Evolutionary conservation across 2,329 filamentous ascomycete species (phyloP), one percentile per base, ranked within the genome.

Genomic region (Torrubiella hemipterigena): DNA sequence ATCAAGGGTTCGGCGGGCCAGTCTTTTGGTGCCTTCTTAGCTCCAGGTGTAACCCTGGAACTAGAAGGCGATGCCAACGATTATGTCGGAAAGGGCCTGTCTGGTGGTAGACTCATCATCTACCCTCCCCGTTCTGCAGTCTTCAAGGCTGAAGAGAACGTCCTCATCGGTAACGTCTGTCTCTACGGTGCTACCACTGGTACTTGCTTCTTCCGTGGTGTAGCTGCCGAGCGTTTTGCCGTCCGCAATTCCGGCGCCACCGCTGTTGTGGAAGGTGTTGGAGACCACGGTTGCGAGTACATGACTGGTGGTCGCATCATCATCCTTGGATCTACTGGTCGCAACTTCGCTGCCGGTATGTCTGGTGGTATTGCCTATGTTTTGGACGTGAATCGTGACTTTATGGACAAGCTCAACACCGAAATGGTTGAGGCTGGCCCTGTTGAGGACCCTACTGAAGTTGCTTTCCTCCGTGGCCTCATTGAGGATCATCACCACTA

Each of bases 331-430:
- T 76, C 73, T 48, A 94, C 86, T 51, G 89, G 89, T 27, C 87
- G 89, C 46, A 96, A 96, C 68, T 96, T 96, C 51, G 89, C 87
- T 46, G 89, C 89, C 38, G 89, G 89, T 68, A 96, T 96, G 89
- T 95, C 87, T 49, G 89, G 89, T 51, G 89, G 89, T 67, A 95
- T 96, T 48, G 87, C 87, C 13, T 96, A 94, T 49, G 76, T 95
- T 32, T 73, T 96, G 18, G 89, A 96, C 50, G 80, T 91, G 50
- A 73, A 89, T 54, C 73, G 81, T 42, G 85, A 95, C 59, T 94
- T 95, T 64, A 67, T 82, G 55, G 76, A 78, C 46, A 95, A 95
- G 71, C 80, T 95, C 61, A 96, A 96, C 63, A 81, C 77, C 50
- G 89, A 96, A 64, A 94, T 96, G 89, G 89, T 96, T 44, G 87